A percentile compares a stretch with the other conserved stretches of the same genome.
Conservation (phyloP, 2,329 filamentous ascomycete genomes). For the Ceratocystis cubensis region DNA sequence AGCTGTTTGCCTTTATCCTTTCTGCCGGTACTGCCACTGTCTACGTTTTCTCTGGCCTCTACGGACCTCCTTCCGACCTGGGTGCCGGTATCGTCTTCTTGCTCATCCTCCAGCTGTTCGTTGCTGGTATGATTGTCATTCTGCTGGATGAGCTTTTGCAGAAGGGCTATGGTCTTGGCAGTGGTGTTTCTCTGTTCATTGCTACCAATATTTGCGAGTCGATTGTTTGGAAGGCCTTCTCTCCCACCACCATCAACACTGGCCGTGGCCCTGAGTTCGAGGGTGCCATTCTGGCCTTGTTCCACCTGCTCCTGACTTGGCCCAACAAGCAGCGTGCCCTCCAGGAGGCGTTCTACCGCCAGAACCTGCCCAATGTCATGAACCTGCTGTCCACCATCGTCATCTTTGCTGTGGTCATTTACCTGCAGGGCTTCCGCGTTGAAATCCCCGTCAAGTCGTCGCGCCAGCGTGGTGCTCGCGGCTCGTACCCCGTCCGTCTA, state of each 20-base stretch:
- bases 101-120: slow-evolving; percentile 91
- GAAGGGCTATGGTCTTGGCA: slow-evolving; percentile 97
- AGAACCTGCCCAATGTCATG: slow-evolving; percentile 99
- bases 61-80: slow-evolving; percentile 90
- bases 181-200: slow-evolving; percentile 98
- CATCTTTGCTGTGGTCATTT: slow-evolving; percentile 96
- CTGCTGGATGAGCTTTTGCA: slow-evolving; percentile 97
- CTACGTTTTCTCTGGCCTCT: slow-evolving; percentile 95
- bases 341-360: slow-evolving; percentile 96
- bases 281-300: slow-evolving; percentile 92
- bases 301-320: slow-evolving; percentile 97
- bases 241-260: slow-evolving; percentile 97
- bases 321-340: slow-evolving; percentile 98
- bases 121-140: slow-evolving; percentile 97
- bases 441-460: slow-evolving; percentile 99
- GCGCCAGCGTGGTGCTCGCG: slow-evolving; percentile 95
- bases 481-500: slow-evolving; percentile 93
- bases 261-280: slow-evolving; percentile 98
- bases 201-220: slow-evolving; percentile 99
- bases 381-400: slow-evolving; percentile 86
- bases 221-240: slow-evolving; percentile 99
- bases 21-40: slow-evolving; percentile 96
- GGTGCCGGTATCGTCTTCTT: slow-evolving; percentile 97
- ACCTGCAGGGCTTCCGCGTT: slow-evolving; percentile 97
- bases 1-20: slow-evolving; percentile 94